A percentile compares a stretch with the other conserved stretches of the same genome.
phyloP scores from a whole-genome alignment of 2,329 filamentous ascomycete genomes.

The Fusarium brevicatenulatum region DNA sequence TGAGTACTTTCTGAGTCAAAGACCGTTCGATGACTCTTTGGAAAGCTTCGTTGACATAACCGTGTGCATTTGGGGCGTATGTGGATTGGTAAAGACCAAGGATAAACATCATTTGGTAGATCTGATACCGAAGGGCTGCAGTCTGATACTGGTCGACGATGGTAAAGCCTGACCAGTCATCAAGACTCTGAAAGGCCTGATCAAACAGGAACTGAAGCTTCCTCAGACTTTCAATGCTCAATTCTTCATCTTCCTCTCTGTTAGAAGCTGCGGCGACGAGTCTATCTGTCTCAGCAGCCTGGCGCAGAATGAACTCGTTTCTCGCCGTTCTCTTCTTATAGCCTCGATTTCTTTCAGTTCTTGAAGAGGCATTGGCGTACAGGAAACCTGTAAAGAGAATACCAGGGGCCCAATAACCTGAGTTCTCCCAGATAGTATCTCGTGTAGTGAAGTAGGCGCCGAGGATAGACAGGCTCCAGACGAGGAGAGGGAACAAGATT shows the following conservation, averaged over 20 bases:
- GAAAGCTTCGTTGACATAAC: background rate
- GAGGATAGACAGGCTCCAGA: background rate
- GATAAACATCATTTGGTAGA: background rate
- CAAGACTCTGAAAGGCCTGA: accelerated
- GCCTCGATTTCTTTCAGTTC: accelerated
- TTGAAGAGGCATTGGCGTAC: accelerated
- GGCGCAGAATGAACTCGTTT: background rate
- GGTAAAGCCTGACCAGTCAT: background rate
- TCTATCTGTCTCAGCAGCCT: background rate
- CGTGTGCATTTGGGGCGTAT: background rate
- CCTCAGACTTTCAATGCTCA: background rate
- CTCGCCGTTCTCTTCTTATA: background rate
- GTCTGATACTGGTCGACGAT: background rate
- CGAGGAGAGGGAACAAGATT: background rate
- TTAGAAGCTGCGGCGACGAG: background rate
- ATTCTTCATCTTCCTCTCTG: background rate
- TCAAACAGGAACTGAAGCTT: background rate
- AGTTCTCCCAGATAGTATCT: background rate
- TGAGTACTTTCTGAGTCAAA: background rate
- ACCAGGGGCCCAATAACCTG: background rate
- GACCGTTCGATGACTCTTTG: background rate
- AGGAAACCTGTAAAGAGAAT: background rate
- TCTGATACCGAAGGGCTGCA: background rate
- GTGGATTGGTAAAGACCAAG: background rate
- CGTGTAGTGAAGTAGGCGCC: background rate